Evolutionary conservation across 2,329 filamentous ascomycete genomes (phyloP), one percentile per base, ranked within the genome.

Genomic region (Fusarium nodosum): DNA sequence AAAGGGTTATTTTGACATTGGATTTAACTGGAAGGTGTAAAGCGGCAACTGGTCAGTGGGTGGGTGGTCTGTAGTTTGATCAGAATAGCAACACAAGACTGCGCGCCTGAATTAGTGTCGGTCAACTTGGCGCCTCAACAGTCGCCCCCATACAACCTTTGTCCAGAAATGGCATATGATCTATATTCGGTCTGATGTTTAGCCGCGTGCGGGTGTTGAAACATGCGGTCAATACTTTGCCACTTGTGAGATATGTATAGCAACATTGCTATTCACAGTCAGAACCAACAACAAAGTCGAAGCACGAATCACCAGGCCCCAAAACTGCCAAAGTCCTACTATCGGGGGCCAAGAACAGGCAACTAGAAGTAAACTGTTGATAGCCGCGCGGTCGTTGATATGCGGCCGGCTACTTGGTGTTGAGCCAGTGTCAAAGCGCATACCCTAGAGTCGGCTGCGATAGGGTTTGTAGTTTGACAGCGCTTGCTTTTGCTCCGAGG

Each of bases 1-100:
- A 8, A 60, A 66, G 10, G 71, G 71, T 3, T 53, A 48, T 26
- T 75, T 75, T 52, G 60, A 61, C 31, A 39, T 71, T 20, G 56
- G 62, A 0, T 67, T 74, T 7, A 18, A 66, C 18, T 72, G 63
- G 70, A 71, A 44, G 48, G 56, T 71, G 3, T 72, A 60, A 36
- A 12, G 28, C 28, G 5, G 28, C 10, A 30, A 30, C 28, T 30
- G 28, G 24, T 24, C 24, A 5, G 3, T 28, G 9, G 12, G 34
- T 7, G 26, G 20, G 12, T 18, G 20, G 42, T 54, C 16, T 20
- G n/a, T 44, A 30, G 28, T 10, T 30, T 30, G 28, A 30, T 30
- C 28, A 30, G 48, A 64, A 64, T 64, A 64, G 60, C 10, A 64
- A 45, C 38, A 46, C 11, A 30, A 30, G 24, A 15, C 16, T 36